phyloP scores from a whole-genome alignment of 805 yeast species.

The Starmerella riodocensis region DNA sequence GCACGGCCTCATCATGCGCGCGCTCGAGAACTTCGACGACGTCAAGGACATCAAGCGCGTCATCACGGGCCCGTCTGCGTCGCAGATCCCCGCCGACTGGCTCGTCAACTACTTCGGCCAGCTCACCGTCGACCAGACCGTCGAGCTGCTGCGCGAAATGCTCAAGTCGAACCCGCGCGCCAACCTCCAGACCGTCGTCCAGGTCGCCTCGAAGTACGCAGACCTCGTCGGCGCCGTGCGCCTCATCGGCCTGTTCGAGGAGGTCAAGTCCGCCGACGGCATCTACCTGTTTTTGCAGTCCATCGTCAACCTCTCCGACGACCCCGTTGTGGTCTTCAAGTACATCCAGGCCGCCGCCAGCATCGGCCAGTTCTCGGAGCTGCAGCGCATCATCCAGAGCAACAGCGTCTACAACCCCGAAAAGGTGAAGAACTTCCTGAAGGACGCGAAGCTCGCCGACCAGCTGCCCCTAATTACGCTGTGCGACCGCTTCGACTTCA shows the following conservation, averaged over 20 bases:
- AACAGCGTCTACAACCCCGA: slow-evolving; percentile 92
- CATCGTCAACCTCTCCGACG: slow-evolving; percentile 85
- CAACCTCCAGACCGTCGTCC: slow-evolving; percentile 85
- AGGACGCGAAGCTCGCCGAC: slow-evolving; percentile 85
- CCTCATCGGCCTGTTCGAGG: slow-evolving; percentile 84
- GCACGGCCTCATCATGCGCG: slow-evolving; percentile 92
- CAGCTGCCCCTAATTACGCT: slow-evolving; percentile 94
- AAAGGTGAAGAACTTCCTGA: slow-evolving; percentile 91
- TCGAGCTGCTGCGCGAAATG: slow-evolving; percentile 77
- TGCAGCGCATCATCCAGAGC: slow-evolving; percentile 89
- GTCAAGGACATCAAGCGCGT: slow-evolving; percentile 92
- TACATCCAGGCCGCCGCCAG: slow-evolving; percentile 90
- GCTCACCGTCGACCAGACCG: slow-evolving; percentile 84
- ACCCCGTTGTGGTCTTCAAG: slow-evolving; percentile 88
- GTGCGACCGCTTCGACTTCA: slow-evolving; percentile 81
- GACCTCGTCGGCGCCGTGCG: slow-evolving; percentile 80
- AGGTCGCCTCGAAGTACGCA: slow-evolving; percentile 91
- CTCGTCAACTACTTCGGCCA: slow-evolving; percentile 83
- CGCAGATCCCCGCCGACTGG: slow-evolving; percentile 75
- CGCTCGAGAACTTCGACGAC: slow-evolving; percentile 90
- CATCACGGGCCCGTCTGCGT: slow-evolving; percentile 59
- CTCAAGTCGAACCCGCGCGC: slow-evolving; percentile 65
- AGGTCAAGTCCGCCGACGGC: slow-evolving; percentile 84
- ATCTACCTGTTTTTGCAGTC: slow-evolving; percentile 86
- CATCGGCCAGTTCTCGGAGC: slow-evolving; percentile 80